phyloP scores from a whole-genome alignment of 2,329 filamentous ascomycete species.

The Teratosphaeria destructans region DNA sequence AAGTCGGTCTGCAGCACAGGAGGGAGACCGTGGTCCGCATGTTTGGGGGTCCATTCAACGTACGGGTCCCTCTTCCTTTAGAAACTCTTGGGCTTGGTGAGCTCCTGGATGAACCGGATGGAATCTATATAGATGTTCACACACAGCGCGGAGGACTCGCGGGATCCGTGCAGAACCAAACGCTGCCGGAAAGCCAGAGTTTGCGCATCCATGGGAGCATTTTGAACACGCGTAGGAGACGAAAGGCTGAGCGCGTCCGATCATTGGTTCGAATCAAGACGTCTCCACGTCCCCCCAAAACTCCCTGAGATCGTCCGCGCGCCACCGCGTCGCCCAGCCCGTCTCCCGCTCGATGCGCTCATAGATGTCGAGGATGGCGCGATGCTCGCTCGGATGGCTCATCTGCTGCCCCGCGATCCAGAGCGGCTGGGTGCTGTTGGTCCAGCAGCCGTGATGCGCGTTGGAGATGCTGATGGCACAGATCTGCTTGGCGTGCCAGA shows the following conservation, averaged over 20 bases:
- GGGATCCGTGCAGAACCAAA: not conserved
- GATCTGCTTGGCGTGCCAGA: slow-evolving; percentile 39
- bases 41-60: not conserved
- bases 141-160: not conserved
- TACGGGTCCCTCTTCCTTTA: not conserved
- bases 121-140: not conserved
- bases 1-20: not conserved
- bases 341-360: slow-evolving; percentile 42
- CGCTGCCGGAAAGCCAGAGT: not conserved
- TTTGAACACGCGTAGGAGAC: not conserved
- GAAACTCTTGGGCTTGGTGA: not conserved
- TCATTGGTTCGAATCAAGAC: not conserved
- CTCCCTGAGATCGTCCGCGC: slow-evolving; percentile 42
- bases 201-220: not conserved
- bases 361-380: slow-evolving; percentile 38
- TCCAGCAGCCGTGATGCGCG: slow-evolving; percentile 36
- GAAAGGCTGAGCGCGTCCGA: not conserved
- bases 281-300: slow-evolving; percentile 34
- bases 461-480: slow-evolving; percentile 38
- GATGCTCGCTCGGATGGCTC: slow-evolving; percentile 35
- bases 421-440: slow-evolving; percentile 37
- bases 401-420: slow-evolving; percentile 40
- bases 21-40: not conserved
- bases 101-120: not conserved
- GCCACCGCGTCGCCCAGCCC: slow-evolving; percentile 45